Evolutionary conservation across 768 basidiomycete genomes (phyloP), one percentile per base, ranked within the genome.

Genomic region (Rhodosporidiobolus odoratus): DNA sequence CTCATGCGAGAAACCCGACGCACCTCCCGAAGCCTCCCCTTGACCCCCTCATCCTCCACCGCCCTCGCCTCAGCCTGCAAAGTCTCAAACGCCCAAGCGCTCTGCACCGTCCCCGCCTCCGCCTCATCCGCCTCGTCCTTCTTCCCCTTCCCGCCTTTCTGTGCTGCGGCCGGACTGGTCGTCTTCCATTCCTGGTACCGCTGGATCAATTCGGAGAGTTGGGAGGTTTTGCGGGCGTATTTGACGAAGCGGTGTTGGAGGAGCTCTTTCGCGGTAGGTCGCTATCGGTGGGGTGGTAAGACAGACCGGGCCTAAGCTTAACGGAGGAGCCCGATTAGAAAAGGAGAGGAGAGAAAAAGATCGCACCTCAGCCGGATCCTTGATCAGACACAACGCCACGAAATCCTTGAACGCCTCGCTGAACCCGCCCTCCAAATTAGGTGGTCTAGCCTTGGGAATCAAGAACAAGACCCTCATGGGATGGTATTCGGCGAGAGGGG

Each of bases 391-490:
- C 62, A 86, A 84, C 23, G 85, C 81, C 27, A 98, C 88, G 76
- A 99, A 99, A 74, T 97, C 94, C 78, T 94, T 94, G 83, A 98
- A 98, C 2, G 87, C 86, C 5, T 84, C 75, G 23, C 88, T 89
- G 78, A 94, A 98, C 32, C 86, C 78, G 2, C 91, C 93, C 76
- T 97, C 95, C 58, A 99, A 82, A 16, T 86, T 84, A 9, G 96
- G 96, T 8, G 96, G 88, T 73, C 92, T 91, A 25, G 94, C 92
- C 81, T 97, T 96, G 4, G 96, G 96, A 72, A 98, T 99, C 58
- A 98, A 84, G 83, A 98, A 98, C 63, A 99, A 84, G 2, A 99
- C 95, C 37, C 96, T 86, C 96, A 98, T 98, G 0, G 94, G 96
- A 77, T 98, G 96, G 79, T 97, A 95, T 79, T 98, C 95, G 7